A percentile compares a stretch with the other conserved stretches of the same genome.
phyloP scores from a whole-genome alignment of 306 rosid genomes.

The Fagus sylvatica region DNA sequence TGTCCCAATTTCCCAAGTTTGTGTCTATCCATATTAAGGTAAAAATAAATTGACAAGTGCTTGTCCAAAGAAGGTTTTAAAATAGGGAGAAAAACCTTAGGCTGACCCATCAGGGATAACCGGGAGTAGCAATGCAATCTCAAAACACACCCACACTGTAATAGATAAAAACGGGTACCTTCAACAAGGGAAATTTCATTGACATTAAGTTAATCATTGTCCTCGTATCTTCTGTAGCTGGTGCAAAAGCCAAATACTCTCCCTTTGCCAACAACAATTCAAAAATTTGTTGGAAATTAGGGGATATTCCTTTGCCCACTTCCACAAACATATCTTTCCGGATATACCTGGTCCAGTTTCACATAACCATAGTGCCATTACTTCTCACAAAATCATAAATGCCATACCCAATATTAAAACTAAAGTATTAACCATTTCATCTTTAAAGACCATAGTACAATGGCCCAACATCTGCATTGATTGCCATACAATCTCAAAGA shows the following conservation, averaged over 20 bases:
- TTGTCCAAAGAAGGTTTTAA: not conserved
- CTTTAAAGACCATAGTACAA: not conserved
- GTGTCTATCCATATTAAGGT: no score
- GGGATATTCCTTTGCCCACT: conserved; percentile 89
- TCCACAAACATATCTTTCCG: conserved; percentile 70
- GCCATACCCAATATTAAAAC: not conserved
- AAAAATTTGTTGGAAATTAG: conserved; percentile 70
- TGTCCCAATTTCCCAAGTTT: not conserved
- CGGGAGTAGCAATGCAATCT: not conserved
- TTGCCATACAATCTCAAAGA: no score
- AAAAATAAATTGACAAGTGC: not conserved
- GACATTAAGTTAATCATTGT: conserved; percentile 70
- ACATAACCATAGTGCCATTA: conserved; percentile 20
- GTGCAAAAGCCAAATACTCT: conserved; percentile 86
- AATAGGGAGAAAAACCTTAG: conserved; percentile 2
- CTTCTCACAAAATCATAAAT: conserved; percentile 25
- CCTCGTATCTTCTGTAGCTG: conserved; percentile 69
- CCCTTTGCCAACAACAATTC: conserved; percentile 51
- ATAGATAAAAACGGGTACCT: conserved; percentile 44
- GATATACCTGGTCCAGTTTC: conserved; percentile 68
- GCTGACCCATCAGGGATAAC: conserved; percentile 1
- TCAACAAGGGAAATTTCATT: conserved; percentile 70
- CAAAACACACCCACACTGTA: conserved; percentile 3
- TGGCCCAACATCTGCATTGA: not conserved
- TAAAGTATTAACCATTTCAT: not conserved